Conservation (phyloP, 1,139 yeast genomes). For the Pichiaceae sp. region DNA sequence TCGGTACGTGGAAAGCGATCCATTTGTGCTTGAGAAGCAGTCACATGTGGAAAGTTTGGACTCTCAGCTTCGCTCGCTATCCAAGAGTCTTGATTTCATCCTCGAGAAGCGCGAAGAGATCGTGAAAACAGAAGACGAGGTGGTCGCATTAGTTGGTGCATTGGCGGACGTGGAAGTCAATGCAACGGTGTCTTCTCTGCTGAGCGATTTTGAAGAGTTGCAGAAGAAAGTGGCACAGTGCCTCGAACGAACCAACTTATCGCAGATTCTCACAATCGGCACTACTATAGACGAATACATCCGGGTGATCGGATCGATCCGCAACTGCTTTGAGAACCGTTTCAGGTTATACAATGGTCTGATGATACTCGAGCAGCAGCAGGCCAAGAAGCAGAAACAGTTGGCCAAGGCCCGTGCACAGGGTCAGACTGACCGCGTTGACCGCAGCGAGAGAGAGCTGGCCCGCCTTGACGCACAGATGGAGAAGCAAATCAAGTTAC, state of each 20-base stretch:
- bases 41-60: conserved; percentile 67
- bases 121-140: conserved; percentile 57
- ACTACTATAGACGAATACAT: conserved; percentile 83
- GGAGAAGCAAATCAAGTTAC: conserved; percentile 19
- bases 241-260: conserved; percentile 71
- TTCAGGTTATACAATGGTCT: conserved; percentile 58
- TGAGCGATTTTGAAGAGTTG: conserved; percentile 61
- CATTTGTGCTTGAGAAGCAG: conserved; percentile 63
- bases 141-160: conserved; percentile 43
- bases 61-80: conserved; percentile 58
- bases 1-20: conserved; percentile 72
- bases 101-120: conserved; percentile 72
- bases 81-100: conserved; percentile 66
- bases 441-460: conserved; percentile 49
- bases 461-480: conserved; percentile 50
- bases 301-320: conserved; percentile 68
- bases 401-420: conserved; percentile 24
- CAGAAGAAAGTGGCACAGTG: conserved; percentile 67
- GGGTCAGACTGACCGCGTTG: conserved; percentile 30
- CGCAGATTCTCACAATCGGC: conserved; percentile 82
- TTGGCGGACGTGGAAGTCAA: conserved; percentile 73
- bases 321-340: conserved; percentile 69
- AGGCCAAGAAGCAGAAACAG: conserved; percentile 37
- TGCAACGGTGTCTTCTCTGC: conserved; percentile 51
- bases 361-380: conserved; percentile 36